phyloP scores from a whole-genome alignment of 768 basidiomycete species.

The Chalciporus sphaerocephalus region DNA sequence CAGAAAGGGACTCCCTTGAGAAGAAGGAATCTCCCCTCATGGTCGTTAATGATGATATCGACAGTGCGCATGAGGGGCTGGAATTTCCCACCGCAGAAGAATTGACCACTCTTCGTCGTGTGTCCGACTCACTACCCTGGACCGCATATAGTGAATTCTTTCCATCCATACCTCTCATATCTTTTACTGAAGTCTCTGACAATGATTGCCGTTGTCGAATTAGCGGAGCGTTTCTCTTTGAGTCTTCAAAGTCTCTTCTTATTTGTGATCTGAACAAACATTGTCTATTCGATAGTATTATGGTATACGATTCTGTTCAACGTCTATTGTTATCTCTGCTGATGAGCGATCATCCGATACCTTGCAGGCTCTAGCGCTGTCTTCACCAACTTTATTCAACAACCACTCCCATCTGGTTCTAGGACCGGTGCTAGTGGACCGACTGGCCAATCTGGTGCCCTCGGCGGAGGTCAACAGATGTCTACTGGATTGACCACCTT shows the following conservation, averaged over 20 bases:
- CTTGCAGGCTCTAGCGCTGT: background rate
- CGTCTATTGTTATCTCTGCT: background rate
- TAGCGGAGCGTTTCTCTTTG: constrained; percentile 75
- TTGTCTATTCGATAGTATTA: constrained; percentile 34
- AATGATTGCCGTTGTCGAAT: constrained; percentile 66
- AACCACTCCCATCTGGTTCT: constrained; percentile 60
- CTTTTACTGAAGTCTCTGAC: background rate
- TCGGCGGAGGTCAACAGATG: constrained; percentile 62
- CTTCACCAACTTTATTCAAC: constrained; percentile 71
- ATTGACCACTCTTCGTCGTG: constrained; percentile 50
- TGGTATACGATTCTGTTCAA: constrained; percentile 34
- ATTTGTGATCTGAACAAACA: background rate
- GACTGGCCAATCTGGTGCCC: constrained; percentile 60
- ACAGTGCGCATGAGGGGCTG: constrained; percentile 47
- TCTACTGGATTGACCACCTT: constrained; percentile 70
- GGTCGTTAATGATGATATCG: constrained; percentile 27
- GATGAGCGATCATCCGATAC: background rate
- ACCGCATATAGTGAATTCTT: constrained; percentile 37
- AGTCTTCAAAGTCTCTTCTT: background rate
- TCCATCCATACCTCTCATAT: background rate
- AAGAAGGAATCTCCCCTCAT: constrained; percentile 19
- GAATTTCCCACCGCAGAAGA: constrained; percentile 66
- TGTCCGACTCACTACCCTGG: constrained; percentile 59
- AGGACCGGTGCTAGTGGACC: constrained; percentile 57
- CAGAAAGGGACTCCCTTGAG: constrained; percentile 10